phyloP scores from a whole-genome alignment of 176 grass and related monocot species.

The Oryza brachyantha region DNA sequence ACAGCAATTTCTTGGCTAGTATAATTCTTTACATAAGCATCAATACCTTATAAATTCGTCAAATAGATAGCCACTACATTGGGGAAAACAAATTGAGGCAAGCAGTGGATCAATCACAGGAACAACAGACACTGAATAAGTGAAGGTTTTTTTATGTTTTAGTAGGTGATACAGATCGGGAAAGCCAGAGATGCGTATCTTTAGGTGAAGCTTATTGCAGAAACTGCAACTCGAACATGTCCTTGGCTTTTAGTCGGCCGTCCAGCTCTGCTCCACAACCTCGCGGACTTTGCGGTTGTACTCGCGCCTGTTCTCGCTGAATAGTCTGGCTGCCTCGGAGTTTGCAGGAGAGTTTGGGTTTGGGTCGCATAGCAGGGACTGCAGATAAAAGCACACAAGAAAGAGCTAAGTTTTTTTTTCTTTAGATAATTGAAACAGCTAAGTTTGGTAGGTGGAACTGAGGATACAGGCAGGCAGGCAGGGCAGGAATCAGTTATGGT shows the following conservation, averaged over 20 bases:
- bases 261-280: conserved; percentile 97
- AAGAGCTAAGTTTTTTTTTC: conserved; percentile 4
- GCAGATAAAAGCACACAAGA: conserved; percentile 24
- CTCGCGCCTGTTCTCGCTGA: conserved; percentile 88
- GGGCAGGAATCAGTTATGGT: not conserved
- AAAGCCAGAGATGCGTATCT: conserved; percentile 34
- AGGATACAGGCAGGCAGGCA: not conserved
- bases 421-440: too few species aligned
- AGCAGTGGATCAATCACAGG: conserved; percentile 30
- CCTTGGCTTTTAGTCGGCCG: conserved; percentile 56
- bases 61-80: conserved; percentile 23
- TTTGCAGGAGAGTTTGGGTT: conserved; percentile 93
- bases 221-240: not conserved
- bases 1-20: conserved; percentile 15
- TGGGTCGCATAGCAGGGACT: conserved; percentile 88
- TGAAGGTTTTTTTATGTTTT: conserved; percentile 3
- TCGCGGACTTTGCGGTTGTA: conserved; percentile 86
- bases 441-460: not conserved
- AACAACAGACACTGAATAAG: not conserved
- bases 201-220: conserved; percentile 33
- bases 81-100: not conserved
- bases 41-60: conserved; percentile 3
- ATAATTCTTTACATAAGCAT: conserved; percentile 27
- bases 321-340: conserved; percentile 84
- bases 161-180: conserved; percentile 15